Percentiles rank a stretch among this genome's conserved stretches.
phyloP scores from a whole-genome alignment of 1,284 basidiomycete genomes.

The Neonothopanus nambi region DNA sequence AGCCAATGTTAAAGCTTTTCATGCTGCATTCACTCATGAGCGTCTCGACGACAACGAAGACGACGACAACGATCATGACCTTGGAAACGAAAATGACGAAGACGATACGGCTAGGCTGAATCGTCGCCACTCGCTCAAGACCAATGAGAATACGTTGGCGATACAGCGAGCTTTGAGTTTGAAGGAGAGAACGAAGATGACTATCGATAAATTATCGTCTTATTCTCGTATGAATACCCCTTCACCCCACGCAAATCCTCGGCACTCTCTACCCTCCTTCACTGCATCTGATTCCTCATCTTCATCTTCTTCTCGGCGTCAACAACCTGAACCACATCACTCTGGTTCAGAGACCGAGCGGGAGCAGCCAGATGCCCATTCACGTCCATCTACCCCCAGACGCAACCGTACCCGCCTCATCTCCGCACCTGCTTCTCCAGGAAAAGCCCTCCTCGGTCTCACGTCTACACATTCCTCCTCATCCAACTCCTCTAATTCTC shows the following conservation, averaged over 20 bases:
- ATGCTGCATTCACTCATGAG: constrained; percentile 25
- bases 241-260: constrained; percentile 30
- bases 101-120: constrained; percentile 68
- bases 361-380: constrained; percentile 38
- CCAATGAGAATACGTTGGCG: constrained; percentile 54
- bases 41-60: constrained; percentile 22
- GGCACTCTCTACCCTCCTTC: not conserved
- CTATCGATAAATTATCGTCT: constrained; percentile 65
- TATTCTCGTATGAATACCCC: constrained; percentile 44
- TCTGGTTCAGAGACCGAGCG: constrained; percentile 80
- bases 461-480: constrained; percentile 11
- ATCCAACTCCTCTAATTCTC: constrained; percentile 11
- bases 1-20: constrained; percentile 26
- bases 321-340: constrained; percentile 18
- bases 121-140: constrained; percentile 34
- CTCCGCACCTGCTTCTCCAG: constrained; percentile 59
- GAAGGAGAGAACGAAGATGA: constrained; percentile 69
- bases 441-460: constrained; percentile 33
- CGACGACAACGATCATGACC: constrained; percentile 55
- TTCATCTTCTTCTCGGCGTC: constrained; percentile 27
- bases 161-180: constrained; percentile 68
- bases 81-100: constrained; percentile 53
- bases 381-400: constrained; percentile 34
- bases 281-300: constrained; percentile 32
- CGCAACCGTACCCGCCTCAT: constrained; percentile 35